Conservation (phyloP, 768 basidiomycete genomes). For the Saitozyma sp. region DNA sequence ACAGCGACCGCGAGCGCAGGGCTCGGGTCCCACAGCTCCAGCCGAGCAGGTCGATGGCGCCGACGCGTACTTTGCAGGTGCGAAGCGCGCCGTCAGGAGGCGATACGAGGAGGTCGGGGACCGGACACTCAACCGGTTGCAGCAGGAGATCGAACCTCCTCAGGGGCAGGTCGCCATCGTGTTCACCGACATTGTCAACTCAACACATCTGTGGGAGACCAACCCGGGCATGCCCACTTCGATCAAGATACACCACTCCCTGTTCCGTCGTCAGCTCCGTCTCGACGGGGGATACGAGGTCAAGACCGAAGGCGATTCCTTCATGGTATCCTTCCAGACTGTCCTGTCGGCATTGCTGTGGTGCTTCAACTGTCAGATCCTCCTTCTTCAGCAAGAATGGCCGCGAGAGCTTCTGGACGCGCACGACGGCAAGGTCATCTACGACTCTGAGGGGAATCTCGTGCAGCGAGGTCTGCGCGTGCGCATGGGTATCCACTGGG, state of each 20-base stretch:
- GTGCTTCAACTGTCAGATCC: slow-evolving; percentile 80
- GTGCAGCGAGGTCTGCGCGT: slow-evolving; percentile 87
- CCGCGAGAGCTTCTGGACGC: slow-evolving; percentile 89
- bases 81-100: slow-evolving; percentile 39
- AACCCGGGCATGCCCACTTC: slow-evolving; percentile 94
- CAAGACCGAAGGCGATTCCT: slow-evolving; percentile 98
- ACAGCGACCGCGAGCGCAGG: slow-evolving; percentile 52
- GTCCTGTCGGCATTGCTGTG: slow-evolving; percentile 84
- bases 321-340: slow-evolving; percentile 96
- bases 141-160: slow-evolving; percentile 78
- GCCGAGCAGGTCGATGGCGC: slow-evolving; percentile 55
- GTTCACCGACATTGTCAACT: slow-evolving; percentile 97
- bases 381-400: slow-evolving; percentile 80
- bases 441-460: slow-evolving; percentile 65
- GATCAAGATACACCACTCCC: slow-evolving; percentile 82
- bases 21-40: slow-evolving; percentile 19
- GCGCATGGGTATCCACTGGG: slow-evolving; percentile 97
- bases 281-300: slow-evolving; percentile 96
- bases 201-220: slow-evolving; percentile 92
- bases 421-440: slow-evolving; percentile 80
- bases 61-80: slow-evolving; percentile 36
- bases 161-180: slow-evolving; percentile 85
- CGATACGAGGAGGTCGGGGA: slow-evolving; percentile 51
- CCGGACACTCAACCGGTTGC: slow-evolving; percentile 57
- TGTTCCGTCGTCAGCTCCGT: slow-evolving; percentile 80